phyloP scores from a whole-genome alignment of 1,139 yeast species.

The Geotrichum aggregatum region DNA sequence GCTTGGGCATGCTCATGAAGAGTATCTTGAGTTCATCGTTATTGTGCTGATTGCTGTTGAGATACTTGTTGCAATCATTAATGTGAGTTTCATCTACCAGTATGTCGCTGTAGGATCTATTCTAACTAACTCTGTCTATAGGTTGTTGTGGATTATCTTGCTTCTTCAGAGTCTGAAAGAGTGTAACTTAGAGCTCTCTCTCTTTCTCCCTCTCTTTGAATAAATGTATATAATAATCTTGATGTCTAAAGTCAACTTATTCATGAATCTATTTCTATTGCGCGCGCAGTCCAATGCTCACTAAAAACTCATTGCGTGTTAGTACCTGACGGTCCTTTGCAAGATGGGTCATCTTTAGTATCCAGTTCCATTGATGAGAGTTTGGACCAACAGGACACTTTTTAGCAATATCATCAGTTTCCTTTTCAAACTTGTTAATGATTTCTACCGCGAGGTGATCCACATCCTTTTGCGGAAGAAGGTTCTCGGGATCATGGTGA shows the following conservation, averaged over 20 bases:
- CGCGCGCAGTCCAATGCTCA: constrained; percentile 19
- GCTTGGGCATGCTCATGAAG: constrained; percentile 81
- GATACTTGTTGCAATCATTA: constrained; percentile 80
- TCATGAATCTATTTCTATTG: neutral
- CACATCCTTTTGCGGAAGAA: constrained; percentile 26
- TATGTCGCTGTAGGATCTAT: neutral
- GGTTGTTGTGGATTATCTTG: constrained; percentile 16
- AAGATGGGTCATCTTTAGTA: constrained; percentile 30
- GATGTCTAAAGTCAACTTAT: neutral
- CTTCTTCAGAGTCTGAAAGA: constrained; percentile 2
- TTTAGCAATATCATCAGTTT: neutral
- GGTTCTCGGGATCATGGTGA: constrained; percentile 34
- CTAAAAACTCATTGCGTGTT: constrained; percentile 31
- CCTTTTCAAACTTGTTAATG: constrained; percentile 8
- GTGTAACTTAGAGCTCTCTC: neutral
- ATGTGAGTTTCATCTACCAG: constrained; percentile 39
- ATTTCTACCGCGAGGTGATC: constrained; percentile 11
- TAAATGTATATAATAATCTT: neutral
- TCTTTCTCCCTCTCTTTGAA: neutral
- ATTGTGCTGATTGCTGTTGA: constrained; percentile 88
- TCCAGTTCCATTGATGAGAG: constrained; percentile 31
- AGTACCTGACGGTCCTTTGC: constrained; percentile 34
- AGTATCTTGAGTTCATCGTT: constrained; percentile 86
- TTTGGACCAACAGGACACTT: constrained; percentile 9
- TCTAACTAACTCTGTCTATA: neutral